Percentiles rank a stretch among this genome's conserved stretches.
Evolutionary conservation across 768 basidiomycete species (phyloP).

Genomic region (Melanogaster broomeanus): DNA sequence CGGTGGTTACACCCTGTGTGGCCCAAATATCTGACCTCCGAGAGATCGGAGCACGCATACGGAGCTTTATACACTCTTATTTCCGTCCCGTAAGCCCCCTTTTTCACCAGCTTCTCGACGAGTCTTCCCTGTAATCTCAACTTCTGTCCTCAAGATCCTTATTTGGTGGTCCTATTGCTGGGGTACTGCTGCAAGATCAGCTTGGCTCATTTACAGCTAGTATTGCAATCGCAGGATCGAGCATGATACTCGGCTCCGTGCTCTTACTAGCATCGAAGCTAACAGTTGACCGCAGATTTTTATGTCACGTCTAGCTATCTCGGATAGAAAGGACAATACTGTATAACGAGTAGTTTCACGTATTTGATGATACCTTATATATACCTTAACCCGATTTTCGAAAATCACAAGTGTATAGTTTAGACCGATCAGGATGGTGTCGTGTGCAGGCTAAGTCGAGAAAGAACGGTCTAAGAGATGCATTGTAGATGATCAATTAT

Average conservation of each 20-base stretch:
- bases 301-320: constrained; percentile 44
- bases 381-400: constrained; percentile 27
- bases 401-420: constrained; percentile 9
- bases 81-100: constrained; percentile 65
- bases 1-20: constrained; percentile 67
- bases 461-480: constrained; percentile 21
- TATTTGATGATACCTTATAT: constrained; percentile 17
- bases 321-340: background rate
- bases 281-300: constrained; percentile 42
- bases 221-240: constrained; percentile 61
- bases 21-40: constrained; percentile 61
- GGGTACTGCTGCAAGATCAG: constrained; percentile 49
- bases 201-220: constrained; percentile 50
- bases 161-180: constrained; percentile 64
- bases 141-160: constrained; percentile 45
- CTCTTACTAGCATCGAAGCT: constrained; percentile 54
- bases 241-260: constrained; percentile 58
- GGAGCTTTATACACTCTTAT: constrained; percentile 66
- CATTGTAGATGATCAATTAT: constrained; percentile 30
- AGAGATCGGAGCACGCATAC: constrained; percentile 62
- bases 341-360: constrained; percentile 4
- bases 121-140: background rate
- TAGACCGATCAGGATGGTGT: constrained; percentile 3
- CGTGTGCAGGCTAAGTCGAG: background rate
- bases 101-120: background rate